A percentile compares a stretch with the other conserved stretches of the same genome.
phyloP scores from a whole-genome alignment of 177 flowering plant species.

The Vitis hybrid region DNA sequence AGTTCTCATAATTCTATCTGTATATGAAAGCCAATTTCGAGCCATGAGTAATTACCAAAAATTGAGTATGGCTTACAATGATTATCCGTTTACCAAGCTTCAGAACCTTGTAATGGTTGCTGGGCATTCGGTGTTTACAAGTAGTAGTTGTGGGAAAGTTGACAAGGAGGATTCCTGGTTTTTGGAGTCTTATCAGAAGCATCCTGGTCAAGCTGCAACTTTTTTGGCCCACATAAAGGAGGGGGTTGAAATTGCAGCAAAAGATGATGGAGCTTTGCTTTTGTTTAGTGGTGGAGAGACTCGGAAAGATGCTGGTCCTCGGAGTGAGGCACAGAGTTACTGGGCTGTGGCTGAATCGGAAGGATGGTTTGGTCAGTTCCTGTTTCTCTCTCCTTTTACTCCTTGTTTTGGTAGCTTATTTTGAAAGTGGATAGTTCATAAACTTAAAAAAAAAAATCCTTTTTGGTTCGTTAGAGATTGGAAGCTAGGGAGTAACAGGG shows the following conservation, averaged over 20 bases:
- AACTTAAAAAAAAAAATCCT: not conserved
- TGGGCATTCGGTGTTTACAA: conserved; percentile 93
- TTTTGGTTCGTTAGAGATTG: not conserved
- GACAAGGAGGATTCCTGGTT: conserved; percentile 92
- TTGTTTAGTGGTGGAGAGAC: conserved; percentile 99
- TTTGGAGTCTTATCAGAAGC: conserved; percentile 87
- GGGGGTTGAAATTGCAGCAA: conserved; percentile 72
- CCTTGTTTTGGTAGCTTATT: not conserved
- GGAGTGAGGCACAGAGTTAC: conserved; percentile 99
- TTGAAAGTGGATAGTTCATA: not conserved
- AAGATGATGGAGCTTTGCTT: conserved; percentile 75
- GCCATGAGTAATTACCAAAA: conserved; percentile 26
- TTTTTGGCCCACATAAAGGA: conserved; percentile 75
- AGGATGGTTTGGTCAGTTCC: conserved; percentile 92
- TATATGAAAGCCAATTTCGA: conserved; percentile 45
- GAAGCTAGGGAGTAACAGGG: too few relatives aligned
- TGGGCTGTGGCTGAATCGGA: conserved; percentile 93
- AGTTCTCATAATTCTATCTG: conserved; percentile 49
- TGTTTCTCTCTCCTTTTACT: not conserved
- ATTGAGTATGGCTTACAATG: conserved; percentile 21
- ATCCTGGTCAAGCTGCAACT: conserved; percentile 92
- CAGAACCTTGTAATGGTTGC: conserved; percentile 97
- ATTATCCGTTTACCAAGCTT: conserved; percentile 59
- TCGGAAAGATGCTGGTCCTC: conserved; percentile 94
- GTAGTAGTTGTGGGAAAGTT: conserved; percentile 78